Percentiles rank a stretch among this genome's conserved stretches.
Evolutionary conservation across 495 filamentous ascomycete species (phyloP).

Genomic region (Astrocystis sublimbata): DNA sequence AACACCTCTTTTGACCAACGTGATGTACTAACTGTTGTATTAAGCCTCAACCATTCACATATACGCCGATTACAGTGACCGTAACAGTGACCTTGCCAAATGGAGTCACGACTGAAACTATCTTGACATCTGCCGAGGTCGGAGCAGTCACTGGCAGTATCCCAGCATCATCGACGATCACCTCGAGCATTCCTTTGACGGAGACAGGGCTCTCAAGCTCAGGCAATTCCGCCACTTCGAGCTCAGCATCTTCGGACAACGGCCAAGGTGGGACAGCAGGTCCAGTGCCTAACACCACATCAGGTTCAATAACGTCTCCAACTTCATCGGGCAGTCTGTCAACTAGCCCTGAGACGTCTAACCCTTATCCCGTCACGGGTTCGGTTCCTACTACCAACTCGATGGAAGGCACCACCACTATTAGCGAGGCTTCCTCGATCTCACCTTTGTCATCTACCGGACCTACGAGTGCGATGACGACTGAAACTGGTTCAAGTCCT

Average conservation of each 20-base stretch:
- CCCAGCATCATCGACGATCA: slow-evolving; percentile 2
- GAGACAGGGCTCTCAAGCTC: not conserved
- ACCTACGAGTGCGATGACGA: not conserved
- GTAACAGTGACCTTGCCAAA: not conserved
- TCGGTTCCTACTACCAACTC: slow-evolving; percentile 15
- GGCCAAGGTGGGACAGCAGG: not conserved
- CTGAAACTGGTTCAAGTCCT: not conserved
- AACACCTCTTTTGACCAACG: not conserved
- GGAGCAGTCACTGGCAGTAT: slow-evolving; percentile 5
- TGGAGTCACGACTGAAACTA: not conserved
- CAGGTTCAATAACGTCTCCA: not conserved
- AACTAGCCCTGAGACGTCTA: slow-evolving; percentile 9
- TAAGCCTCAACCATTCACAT: not conserved
- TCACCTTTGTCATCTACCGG: not conserved
- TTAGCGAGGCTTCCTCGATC: slow-evolving; percentile 5
- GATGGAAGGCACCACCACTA: slow-evolving; percentile 6
- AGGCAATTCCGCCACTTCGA: not conserved
- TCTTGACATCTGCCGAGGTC: not conserved
- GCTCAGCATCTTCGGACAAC: slow-evolving; percentile 4
- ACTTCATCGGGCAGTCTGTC: not conserved
- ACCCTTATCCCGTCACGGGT: slow-evolving; percentile 13
- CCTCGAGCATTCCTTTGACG: slow-evolving; percentile 4
- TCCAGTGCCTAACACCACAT: not conserved
- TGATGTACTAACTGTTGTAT: not conserved
- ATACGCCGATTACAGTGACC: not conserved